Conservation (phyloP, 2,329 filamentous ascomycete genomes). For the Fusarium poae region DNA sequence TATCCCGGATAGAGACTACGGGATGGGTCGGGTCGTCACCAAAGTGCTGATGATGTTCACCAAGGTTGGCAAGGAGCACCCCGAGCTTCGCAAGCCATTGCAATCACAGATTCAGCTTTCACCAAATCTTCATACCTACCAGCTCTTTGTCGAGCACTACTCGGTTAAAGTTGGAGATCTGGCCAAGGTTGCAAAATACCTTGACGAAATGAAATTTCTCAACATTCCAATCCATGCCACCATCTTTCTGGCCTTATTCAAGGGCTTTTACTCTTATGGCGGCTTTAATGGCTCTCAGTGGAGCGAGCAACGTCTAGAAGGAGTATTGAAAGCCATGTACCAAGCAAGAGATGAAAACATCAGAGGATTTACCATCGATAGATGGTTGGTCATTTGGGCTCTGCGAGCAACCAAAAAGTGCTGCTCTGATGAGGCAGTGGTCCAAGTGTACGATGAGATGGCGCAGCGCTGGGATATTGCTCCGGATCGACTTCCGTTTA, state of each 20-base stretch:
- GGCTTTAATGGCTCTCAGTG: constrained; percentile 74
- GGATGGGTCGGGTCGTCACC: constrained; percentile 64
- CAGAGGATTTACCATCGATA: constrained; percentile 65
- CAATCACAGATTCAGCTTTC: constrained; percentile 75
- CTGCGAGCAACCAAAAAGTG: constrained; percentile 75
- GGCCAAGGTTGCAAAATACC: constrained; percentile 74
- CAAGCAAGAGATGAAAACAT: constrained; percentile 63
- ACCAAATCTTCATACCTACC: constrained; percentile 84
- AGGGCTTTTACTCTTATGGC: constrained; percentile 83
- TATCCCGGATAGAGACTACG: constrained; percentile 62
- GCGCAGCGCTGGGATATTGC: constrained; percentile 62
- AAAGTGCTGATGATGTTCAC: constrained; percentile 70
- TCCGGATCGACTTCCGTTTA: constrained; percentile 58
- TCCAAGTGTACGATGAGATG: constrained; percentile 67
- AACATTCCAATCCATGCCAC: constrained; percentile 77
- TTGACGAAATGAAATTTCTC: constrained; percentile 84
- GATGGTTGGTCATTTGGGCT: constrained; percentile 72
- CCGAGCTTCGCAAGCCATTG: constrained; percentile 63
- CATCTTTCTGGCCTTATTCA: constrained; percentile 84
- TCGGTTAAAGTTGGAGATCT: constrained; percentile 77
- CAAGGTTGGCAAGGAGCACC: constrained; percentile 66
- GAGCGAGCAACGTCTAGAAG: constrained; percentile 76
- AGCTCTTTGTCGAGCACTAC: constrained; percentile 82
- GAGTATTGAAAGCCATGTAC: constrained; percentile 75
- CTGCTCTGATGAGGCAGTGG: constrained; percentile 63